Percentiles rank a stretch among this genome's conserved stretches.
Conservation (phyloP, 345 rosid species). For the Acer yangbiense region DNA sequence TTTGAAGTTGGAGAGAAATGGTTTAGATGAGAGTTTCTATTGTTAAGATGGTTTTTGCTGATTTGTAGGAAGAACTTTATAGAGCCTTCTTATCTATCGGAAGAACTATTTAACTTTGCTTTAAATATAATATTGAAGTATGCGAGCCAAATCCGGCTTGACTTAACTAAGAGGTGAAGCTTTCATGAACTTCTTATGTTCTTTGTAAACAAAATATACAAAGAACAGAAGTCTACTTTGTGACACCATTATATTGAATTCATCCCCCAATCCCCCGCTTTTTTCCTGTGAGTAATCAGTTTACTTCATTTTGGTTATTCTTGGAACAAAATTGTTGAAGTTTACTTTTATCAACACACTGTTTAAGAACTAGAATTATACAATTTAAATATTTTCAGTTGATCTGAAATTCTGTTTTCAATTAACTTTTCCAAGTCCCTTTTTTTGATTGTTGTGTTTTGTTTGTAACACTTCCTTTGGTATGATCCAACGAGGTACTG, state of each 20-base stretch:
- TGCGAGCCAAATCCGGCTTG: neutral
- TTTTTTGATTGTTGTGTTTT: neutral
- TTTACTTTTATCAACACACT: neutral
- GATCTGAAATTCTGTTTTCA: neutral
- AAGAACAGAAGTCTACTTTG: no score
- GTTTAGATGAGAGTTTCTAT: neutral
- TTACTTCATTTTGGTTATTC: neutral
- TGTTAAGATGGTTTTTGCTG: neutral
- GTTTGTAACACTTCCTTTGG: neutral
- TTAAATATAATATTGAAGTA: neutral
- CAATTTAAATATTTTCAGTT: neutral
- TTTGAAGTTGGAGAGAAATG: neutral
- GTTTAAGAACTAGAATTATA: neutral
- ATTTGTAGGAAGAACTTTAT: neutral
- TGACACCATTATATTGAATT: neutral
- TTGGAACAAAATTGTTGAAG: neutral
- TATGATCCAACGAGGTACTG: neutral
- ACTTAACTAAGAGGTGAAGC: neutral
- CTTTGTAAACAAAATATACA: no score
- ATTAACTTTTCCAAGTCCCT: neutral
- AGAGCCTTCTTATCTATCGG: no score
- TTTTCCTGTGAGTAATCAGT: neutral
- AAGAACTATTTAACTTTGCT: neutral
- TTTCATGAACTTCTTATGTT: neutral
- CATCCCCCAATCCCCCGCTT: neutral